Percentiles rank a stretch among this genome's conserved stretches.
phyloP scores from a whole-genome alignment of 2,329 filamentous ascomycete species.

The Exophiala lecanii-corni region DNA sequence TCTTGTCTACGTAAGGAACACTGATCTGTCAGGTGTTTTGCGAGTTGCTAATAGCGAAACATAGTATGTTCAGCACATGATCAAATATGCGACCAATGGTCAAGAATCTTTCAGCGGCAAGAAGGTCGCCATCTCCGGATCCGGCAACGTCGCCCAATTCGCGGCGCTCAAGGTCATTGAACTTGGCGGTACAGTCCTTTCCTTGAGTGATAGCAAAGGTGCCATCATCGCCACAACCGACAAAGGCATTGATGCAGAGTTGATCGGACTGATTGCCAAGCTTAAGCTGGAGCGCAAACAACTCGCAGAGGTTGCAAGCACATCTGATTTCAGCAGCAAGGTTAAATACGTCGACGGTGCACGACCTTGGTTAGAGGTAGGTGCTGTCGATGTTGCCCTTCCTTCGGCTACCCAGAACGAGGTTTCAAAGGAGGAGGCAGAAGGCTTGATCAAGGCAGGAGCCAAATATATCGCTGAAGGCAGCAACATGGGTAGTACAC shows the following conservation, averaged over 20 bases:
- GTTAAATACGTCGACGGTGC: slow-evolving; percentile 85
- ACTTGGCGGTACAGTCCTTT: slow-evolving; percentile 87
- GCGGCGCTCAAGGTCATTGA: slow-evolving; percentile 94
- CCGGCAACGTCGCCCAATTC: slow-evolving; percentile 97
- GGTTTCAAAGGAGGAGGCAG: slow-evolving; percentile 84
- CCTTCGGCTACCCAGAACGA: slow-evolving; percentile 97
- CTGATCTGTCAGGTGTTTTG: no score
- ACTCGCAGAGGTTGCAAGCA: slow-evolving; percentile 65
- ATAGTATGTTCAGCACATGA: slow-evolving; percentile 88
- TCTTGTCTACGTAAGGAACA: slow-evolving; percentile 69
- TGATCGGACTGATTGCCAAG: slow-evolving; percentile 71
- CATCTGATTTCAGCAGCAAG: slow-evolving; percentile 52
- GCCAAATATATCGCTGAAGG: slow-evolving; percentile 88
- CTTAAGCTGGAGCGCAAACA: slow-evolving; percentile 85
- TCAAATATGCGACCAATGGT: slow-evolving; percentile 72
- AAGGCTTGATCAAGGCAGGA: slow-evolving; percentile 71
- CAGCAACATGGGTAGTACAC: slow-evolving; percentile 98
- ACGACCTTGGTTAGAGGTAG: slow-evolving; percentile 87
- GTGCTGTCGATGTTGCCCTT: slow-evolving; percentile 83
- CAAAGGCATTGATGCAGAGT: slow-evolving; percentile 69
- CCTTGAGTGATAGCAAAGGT: slow-evolving; percentile 89
- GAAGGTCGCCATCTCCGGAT: slow-evolving; percentile 91
- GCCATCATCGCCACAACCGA: slow-evolving; percentile 69
- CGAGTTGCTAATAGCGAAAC: slow-evolving; percentile 1
- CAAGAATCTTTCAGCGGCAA: slow-evolving; percentile 84